Evolutionary conservation across 495 filamentous ascomycete species (phyloP).

Genomic region (Penicillium egyptiacum): DNA sequence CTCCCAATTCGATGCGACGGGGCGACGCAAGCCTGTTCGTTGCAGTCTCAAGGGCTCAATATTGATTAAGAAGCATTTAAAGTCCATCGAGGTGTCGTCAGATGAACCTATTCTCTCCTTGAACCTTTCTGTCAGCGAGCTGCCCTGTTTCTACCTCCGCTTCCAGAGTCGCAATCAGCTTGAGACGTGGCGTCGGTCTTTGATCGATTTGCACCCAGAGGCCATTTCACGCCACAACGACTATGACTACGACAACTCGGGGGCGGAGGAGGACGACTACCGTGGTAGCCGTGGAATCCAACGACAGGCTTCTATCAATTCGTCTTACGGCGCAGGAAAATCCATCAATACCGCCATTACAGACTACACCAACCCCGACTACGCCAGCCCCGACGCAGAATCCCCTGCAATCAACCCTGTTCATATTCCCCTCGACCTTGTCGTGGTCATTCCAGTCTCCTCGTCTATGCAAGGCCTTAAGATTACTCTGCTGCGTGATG

Average conservation of each 20-base stretch:
- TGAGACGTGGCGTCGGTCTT: constrained; percentile 86
- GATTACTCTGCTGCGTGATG: constrained; percentile 91
- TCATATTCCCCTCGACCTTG: constrained; percentile 92
- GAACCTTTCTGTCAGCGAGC: constrained; percentile 86
- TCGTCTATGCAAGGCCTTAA: constrained; percentile 99
- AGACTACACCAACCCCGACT: constrained; percentile 69
- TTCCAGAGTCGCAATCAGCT: constrained; percentile 85
- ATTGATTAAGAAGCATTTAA: constrained; percentile 96
- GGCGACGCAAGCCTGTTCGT: constrained; percentile 62
- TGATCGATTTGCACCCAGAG: constrained; percentile 77
- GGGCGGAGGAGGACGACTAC: constrained; percentile 91
- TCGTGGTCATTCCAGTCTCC: constrained; percentile 95
- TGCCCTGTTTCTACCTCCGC: constrained; percentile 94
- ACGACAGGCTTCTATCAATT: constrained; percentile 83
- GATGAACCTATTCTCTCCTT: constrained; percentile 87
- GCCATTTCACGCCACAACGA: constrained; percentile 63
- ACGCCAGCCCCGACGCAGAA: constrained; percentile 62
- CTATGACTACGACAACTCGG: constrained; percentile 76
- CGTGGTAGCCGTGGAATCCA: constrained; percentile 62
- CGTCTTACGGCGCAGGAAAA: constrained; percentile 69
- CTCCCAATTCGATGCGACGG: constrained; percentile 55
- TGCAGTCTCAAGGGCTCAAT: constrained; percentile 97
- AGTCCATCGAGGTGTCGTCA: constrained; percentile 72
- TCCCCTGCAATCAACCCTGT: constrained; percentile 60
- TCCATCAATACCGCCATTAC: constrained; percentile 49